Conservation (phyloP, 371 early-diverging fungal genomes). For the Mucor mucedo region DNA sequence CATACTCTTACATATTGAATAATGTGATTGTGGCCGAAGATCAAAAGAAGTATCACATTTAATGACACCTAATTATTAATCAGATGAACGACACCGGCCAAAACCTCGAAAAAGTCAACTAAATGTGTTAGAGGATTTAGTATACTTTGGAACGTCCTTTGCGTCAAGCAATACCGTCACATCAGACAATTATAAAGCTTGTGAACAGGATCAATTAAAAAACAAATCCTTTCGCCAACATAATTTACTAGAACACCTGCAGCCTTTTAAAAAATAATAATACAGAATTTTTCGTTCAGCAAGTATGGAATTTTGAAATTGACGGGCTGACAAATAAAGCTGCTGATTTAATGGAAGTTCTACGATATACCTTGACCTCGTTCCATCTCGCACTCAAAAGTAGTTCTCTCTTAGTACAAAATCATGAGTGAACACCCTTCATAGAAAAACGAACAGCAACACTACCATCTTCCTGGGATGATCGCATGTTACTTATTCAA, state of each 20-base stretch:
- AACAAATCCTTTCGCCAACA: no score
- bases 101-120: no score
- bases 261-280: slow-evolving; percentile 14
- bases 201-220: no score
- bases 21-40: no score
- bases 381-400: slow-evolving; percentile 13
- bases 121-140: no score
- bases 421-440: slow-evolving; percentile 16
- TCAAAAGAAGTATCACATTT: no score
- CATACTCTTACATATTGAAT: no score
- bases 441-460: not conserved
- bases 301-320: slow-evolving; percentile 6
- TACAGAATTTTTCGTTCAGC: slow-evolving; percentile 16
- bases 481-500: not conserved
- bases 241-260: slow-evolving; percentile 1
- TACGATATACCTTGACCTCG: slow-evolving; percentile 12
- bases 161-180: no score
- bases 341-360: slow-evolving; percentile 12
- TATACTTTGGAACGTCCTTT: no score
- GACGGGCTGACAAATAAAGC: slow-evolving; percentile 19
- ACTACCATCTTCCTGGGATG: not conserved
- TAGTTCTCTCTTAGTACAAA: slow-evolving; percentile 12
- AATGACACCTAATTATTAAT: no score
- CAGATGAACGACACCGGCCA: no score
- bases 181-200: no score